phyloP scores from a whole-genome alignment of 208 protist species.

The Trypanosoma avium region DNA sequence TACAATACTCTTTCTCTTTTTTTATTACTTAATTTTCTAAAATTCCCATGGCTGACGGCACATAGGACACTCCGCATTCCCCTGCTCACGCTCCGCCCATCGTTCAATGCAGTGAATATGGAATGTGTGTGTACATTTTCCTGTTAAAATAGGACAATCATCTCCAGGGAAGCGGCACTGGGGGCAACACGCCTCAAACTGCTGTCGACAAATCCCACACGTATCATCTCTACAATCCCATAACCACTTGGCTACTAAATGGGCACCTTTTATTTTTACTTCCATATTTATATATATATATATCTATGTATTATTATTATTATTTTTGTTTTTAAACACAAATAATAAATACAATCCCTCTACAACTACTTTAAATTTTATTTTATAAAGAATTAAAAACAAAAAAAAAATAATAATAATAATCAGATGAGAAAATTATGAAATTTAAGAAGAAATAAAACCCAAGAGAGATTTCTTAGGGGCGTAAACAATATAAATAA shows the following conservation, averaged over 20 bases:
- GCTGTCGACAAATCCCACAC: slow-evolving; percentile 87
- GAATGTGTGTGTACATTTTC: slow-evolving; percentile 98
- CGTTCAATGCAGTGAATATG: slow-evolving; percentile 99
- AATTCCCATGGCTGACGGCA: slow-evolving; percentile 84
- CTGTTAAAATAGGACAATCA: slow-evolving; percentile 97
- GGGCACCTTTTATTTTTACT: slow-evolving; percentile 71
- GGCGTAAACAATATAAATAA: too few species aligned
- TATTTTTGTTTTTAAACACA: neutral
- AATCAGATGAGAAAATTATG: too few species aligned
- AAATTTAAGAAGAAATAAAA: too few species aligned
- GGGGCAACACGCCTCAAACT: slow-evolving; percentile 86
- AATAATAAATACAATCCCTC: too few species aligned
- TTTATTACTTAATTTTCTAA: too few species aligned
- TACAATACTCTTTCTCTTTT: too few species aligned
- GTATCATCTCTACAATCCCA: slow-evolving; percentile 87
- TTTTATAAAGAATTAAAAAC: too few species aligned
- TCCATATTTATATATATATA: slow-evolving; percentile 45
- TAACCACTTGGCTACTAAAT: slow-evolving; percentile 84
- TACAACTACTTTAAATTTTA: too few species aligned
- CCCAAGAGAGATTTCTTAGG: too few species aligned
- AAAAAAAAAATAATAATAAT: neutral
- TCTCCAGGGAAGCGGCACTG: slow-evolving; percentile 84
- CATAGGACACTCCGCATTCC: slow-evolving; percentile 69
- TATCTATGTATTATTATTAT: neutral
- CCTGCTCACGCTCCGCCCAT: slow-evolving; percentile 75